Base-by-base conservation (phyloP, 106 monocot genomes). In the Dioscorea alata region DNA sequence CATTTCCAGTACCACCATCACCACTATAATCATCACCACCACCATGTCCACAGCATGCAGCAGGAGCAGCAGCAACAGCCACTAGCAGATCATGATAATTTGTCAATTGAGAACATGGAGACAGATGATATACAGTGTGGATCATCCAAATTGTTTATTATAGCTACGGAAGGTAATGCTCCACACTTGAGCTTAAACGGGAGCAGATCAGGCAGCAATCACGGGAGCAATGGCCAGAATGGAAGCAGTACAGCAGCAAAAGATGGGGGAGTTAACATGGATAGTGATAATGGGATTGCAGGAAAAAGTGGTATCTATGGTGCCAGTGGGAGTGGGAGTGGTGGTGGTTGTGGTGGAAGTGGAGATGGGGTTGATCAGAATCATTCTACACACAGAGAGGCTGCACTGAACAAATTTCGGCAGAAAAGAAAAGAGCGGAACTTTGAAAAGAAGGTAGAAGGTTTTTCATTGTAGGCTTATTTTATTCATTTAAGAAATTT, bases 391-490 rank as follows among this genome's bases (percentile, higher is more conserved):
- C 75, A 76, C 59, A 77, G 95, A 79, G 89, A 89, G 62, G 86
- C 89, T 35, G 91, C 86, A 2, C 51, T 95, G 54, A 92, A 74
- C 74, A 92, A 97, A 69, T 97, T 97, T 56, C 57, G 92, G 49
- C 79, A 84, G 67, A 97, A 97, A 66, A 79, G 92, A 50, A 97
- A 97, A 70, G 82, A 84, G 28, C 75, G 96, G 60, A 89, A 89
- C 80, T 97, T 92, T 53, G 82, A 70, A 18, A 97, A 92, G 71
- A 92, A 89, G 92, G 96, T 97, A 84, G 42, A 42, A 42, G 42
- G 42, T 6, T 42, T 6, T 42, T 6, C 28, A 5, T 42, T 10
- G 10, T 42, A 42, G 42, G 42, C 6, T 42, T 42, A 28, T 28
- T 1, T 28, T 28, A 1, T 28, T 28, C 28, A 28, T 28, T 28